Evolutionary conservation across 768 basidiomycete genomes (phyloP).

Genomic region (Rubroboletus satanas): DNA sequence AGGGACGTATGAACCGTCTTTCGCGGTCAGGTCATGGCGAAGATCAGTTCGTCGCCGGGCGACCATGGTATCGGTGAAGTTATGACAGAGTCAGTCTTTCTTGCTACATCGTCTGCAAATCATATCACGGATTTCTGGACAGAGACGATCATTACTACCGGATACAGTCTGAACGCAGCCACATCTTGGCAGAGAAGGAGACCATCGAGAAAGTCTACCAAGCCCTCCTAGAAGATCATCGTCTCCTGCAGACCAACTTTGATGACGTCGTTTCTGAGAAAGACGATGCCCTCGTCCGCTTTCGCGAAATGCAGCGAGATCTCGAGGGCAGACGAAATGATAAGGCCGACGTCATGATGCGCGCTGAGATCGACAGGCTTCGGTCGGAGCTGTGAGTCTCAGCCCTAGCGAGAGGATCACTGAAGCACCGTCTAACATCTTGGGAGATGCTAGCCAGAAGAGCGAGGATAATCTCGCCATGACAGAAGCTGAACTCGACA

Average conservation of each 20-base stretch:
- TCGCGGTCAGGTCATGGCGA: slow-evolving; percentile 63
- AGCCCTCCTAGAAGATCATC: slow-evolving; percentile 69
- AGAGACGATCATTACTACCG: slow-evolving; percentile 89
- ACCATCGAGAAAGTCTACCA: slow-evolving; percentile 81
- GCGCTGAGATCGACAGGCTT: slow-evolving; percentile 78
- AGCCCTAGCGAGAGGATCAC: not conserved
- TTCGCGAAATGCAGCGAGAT: slow-evolving; percentile 59
- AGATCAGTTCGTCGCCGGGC: slow-evolving; percentile 52
- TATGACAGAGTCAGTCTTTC: slow-evolving; percentile 72
- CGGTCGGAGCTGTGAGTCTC: slow-evolving; percentile 76
- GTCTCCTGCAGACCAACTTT: slow-evolving; percentile 64
- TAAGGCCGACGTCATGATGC: slow-evolving; percentile 72
- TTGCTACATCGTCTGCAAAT: slow-evolving; percentile 1
- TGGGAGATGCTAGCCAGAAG: slow-evolving; percentile 65
- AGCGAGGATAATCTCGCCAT: slow-evolving; percentile 88
- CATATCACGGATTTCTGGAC: slow-evolving; percentile 11
- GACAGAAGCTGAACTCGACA: slow-evolving; percentile 80
- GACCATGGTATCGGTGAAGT: slow-evolving; percentile 49
- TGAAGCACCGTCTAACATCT: slow-evolving; percentile 22
- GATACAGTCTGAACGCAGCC: slow-evolving; percentile 76
- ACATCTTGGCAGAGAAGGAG: slow-evolving; percentile 79
- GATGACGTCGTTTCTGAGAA: slow-evolving; percentile 79
- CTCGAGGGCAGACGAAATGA: slow-evolving; percentile 58
- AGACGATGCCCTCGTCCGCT: slow-evolving; percentile 63
- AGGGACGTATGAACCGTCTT: not conserved